Percentiles rank a stretch among this genome's conserved stretches.
phyloP scores from a whole-genome alignment of 805 yeast species.

The Candida glaebosa region DNA sequence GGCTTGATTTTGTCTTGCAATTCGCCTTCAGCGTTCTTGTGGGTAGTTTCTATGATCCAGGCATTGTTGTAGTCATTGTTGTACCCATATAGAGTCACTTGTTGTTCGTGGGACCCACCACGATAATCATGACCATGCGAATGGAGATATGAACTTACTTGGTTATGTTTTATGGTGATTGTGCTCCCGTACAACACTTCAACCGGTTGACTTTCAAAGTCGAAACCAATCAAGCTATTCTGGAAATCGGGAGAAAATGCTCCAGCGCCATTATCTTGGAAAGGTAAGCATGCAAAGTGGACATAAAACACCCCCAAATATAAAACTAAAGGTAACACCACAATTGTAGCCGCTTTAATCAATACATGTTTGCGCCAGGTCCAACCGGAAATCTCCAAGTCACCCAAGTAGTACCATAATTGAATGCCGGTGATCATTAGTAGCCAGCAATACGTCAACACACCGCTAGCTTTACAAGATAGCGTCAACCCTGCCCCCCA shows the following conservation, averaged over 20 bases:
- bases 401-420: constrained; percentile 71
- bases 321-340: constrained; percentile 54
- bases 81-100: constrained; percentile 68
- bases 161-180: constrained; percentile 66
- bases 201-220: constrained; percentile 45
- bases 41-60: constrained; percentile 61
- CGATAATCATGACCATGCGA: constrained; percentile 66
- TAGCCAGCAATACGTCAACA: constrained; percentile 66
- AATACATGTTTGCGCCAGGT: constrained; percentile 38
- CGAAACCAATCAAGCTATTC: constrained; percentile 45
- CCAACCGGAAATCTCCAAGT: constrained; percentile 44
- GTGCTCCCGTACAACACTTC: constrained; percentile 70
- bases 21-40: constrained; percentile 36
- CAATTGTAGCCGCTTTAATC: constrained; percentile 38
- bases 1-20: constrained; percentile 29
- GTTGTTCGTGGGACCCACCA: constrained; percentile 70
- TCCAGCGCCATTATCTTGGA: constrained; percentile 57
- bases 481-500: constrained; percentile 51
- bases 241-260: constrained; percentile 67
- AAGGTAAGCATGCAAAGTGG: constrained; percentile 49
- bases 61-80: constrained; percentile 60
- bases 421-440: constrained; percentile 44
- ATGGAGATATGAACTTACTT: constrained; percentile 74
- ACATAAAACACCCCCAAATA: constrained; percentile 56
- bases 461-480: constrained; percentile 70